phyloP scores from a whole-genome alignment of 805 yeast genomes.

The Candida pini region DNA sequence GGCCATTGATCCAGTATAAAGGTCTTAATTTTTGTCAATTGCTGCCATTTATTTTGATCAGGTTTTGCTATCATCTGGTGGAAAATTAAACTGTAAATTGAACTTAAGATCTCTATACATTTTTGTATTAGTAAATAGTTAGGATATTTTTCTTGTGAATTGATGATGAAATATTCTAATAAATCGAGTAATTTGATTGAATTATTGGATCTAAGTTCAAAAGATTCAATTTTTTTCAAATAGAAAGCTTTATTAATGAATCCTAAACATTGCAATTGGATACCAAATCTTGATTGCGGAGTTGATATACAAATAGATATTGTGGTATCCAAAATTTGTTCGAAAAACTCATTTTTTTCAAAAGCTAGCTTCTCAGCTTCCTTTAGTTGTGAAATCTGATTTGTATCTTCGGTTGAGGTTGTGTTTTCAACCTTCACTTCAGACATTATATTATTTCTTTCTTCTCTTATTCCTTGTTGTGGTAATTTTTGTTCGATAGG shows the following conservation, averaged over 20 bases:
- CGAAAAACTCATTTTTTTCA: constrained; percentile 15
- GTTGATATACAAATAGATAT: constrained; percentile 17
- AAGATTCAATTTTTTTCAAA: constrained; percentile 15
- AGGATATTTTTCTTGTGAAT: constrained; percentile 15
- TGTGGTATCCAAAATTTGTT: constrained; percentile 17
- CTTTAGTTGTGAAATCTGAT: constrained; percentile 13
- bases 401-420: neutral
- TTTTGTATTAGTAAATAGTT: constrained; percentile 18
- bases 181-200: constrained; percentile 18
- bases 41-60: constrained; percentile 48
- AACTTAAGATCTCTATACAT: constrained; percentile 31
- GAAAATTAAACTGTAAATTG: constrained; percentile 41
- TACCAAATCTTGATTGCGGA: constrained; percentile 6
- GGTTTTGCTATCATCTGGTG: constrained; percentile 42
- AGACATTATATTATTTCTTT: no score
- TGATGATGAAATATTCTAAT: constrained; percentile 17
- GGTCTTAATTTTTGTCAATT: constrained; percentile 49
- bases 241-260: constrained; percentile 23
- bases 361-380: constrained; percentile 20
- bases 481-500: neutral
- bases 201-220: constrained; percentile 15
- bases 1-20: constrained; percentile 59
- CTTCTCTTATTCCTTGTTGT: no score
- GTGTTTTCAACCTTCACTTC: neutral
- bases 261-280: constrained; percentile 20